Evolutionary conservation across 129 eudicot species (phyloP), one percentile per base, ranked within the genome.

Genomic region (Lactuca saligna): DNA sequence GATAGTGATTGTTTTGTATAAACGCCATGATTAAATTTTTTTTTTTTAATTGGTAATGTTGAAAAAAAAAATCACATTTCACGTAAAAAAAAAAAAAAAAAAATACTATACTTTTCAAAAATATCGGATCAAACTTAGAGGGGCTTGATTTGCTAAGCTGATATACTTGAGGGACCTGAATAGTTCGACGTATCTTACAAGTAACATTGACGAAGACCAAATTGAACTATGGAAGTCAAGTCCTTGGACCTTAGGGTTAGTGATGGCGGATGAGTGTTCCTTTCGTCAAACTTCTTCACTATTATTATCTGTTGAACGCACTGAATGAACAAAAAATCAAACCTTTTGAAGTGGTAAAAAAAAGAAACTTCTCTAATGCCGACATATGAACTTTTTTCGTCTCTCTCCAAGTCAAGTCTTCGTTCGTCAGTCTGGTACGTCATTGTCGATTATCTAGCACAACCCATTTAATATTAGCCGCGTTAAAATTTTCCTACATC

Each of bases 391-490:
- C 37, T 0, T 66, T 55, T 48, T 39, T 68, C 63, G 37, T 68
- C 63, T 15, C 7, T 29, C 41, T 38, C 32, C 3, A 39, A 69
- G 65, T 69, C 74, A 69, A 69, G 74, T 69, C 74, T 57, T n/a
- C 74, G 57, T 69, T 69, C 55, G 39, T 14, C 38, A 39, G 12
- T 69, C n/a, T 12, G 14, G 64, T 39, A 56, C 64, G 42, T 54
- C 37, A 65, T 53, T 15, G 3, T 66, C 71, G 15, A 35, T 37
- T 61, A 61, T 33, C 29, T 25, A n/a, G n/a, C n/a, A n/a, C n/a
- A n/a, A n/a, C n/a, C n/a, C n/a, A 25, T 66, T 51, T 51, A 6
- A 68, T 35, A 32, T 4, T 4, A 68, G 15, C 51, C 51, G 15
- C 51, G 11, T 46, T 3, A 46, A 11, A 11, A 1, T 46, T 46